A percentile compares a stretch with the other conserved stretches of the same genome.
These are phyloP conservation scores for Rhizopus microsporus DNA, from an alignment of 371 early-diverging fungal species.

Conservation along the genomic window DNA sequence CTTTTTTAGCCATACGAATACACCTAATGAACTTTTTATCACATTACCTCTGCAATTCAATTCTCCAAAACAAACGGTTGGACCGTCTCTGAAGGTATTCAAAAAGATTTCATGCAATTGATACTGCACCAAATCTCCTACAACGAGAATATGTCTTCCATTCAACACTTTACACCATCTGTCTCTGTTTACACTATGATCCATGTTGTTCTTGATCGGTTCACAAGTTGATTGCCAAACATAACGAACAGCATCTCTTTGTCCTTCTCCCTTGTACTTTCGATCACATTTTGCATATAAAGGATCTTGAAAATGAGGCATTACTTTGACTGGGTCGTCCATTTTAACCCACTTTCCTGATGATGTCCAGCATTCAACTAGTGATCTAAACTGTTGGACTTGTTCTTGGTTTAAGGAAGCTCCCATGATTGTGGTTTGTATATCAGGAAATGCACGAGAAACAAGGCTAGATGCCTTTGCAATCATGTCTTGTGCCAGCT, in stretches of 20 bases:
- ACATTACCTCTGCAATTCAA: conserved; percentile 52
- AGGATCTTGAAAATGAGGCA: conserved; percentile 50
- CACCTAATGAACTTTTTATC: neutral
- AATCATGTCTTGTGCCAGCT: conserved; percentile 8
- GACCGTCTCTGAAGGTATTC: conserved; percentile 47
- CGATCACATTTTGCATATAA: conserved; percentile 42
- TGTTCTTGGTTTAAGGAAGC: conserved; percentile 8
- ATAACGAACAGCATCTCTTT: conserved; percentile 30
- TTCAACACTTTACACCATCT: conserved; percentile 40
- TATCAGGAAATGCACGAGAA: conserved; percentile 2
- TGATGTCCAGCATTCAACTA: conserved; percentile 34
- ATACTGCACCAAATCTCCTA: conserved; percentile 61
- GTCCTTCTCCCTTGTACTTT: conserved; percentile 9
- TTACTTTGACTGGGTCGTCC: neutral
- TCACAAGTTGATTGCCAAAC: conserved; percentile 29
- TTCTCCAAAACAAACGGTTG: conserved; percentile 59
- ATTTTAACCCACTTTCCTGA: conserved; percentile 26
- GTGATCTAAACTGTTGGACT: conserved; percentile 13
- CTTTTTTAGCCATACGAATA: neutral
- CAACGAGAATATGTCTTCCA: conserved; percentile 46
- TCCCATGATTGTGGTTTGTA: conserved; percentile 22
- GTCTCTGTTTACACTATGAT: conserved; percentile 6
- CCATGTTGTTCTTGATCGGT: conserved; percentile 2
- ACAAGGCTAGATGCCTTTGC: conserved; percentile 6
- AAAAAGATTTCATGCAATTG: conserved; percentile 60